A percentile compares a stretch with the other conserved stretches of the same genome.
Evolutionary conservation across 2,329 filamentous ascomycete species (phyloP).

Genomic region (Microdochium paspali): DNA sequence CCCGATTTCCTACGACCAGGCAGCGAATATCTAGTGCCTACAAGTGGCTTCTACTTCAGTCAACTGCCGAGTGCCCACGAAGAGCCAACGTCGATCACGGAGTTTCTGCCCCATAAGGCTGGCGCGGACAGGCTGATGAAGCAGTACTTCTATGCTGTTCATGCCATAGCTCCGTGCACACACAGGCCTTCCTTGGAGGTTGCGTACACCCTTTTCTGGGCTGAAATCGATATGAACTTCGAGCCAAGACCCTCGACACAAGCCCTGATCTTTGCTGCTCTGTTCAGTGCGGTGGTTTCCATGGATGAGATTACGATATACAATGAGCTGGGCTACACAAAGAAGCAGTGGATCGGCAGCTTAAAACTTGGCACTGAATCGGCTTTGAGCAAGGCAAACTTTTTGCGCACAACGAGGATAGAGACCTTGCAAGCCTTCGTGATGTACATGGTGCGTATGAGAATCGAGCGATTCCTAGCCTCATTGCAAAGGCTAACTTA

Average conservation of each 20-base stretch:
- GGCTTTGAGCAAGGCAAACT: conserved; percentile 59
- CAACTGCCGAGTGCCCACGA: conserved; percentile 35
- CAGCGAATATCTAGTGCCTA: conserved; percentile 56
- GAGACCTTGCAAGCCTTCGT: conserved; percentile 70
- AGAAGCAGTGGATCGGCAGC: conserved; percentile 47
- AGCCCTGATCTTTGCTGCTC: conserved; percentile 57
- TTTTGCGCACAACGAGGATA: conserved; percentile 59
- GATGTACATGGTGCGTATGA: conserved; percentile 56
- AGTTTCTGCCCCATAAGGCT: conserved; percentile 49
- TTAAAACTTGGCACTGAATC: conserved; percentile 59
- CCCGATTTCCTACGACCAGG: conserved; percentile 55
- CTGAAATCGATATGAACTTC: conserved; percentile 43
- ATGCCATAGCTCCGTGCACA: conserved; percentile 57
- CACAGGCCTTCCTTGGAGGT: conserved; percentile 59
- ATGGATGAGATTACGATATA: conserved; percentile 45
- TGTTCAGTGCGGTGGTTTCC: conserved; percentile 62
- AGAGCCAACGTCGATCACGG: conserved; percentile 27
- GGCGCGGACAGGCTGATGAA: conserved; percentile 53
- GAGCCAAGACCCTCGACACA: conserved; percentile 58
- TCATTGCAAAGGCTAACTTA: background rate
- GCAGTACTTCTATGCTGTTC: conserved; percentile 60
- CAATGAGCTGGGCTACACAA: conserved; percentile 43
- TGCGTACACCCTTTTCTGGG: conserved; percentile 58
- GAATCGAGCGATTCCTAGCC: background rate
- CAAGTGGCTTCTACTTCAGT: conserved; percentile 59